Base-by-base conservation (phyloP, 495 filamentous ascomycete genomes). In the Pyronema domesticum region DNA sequence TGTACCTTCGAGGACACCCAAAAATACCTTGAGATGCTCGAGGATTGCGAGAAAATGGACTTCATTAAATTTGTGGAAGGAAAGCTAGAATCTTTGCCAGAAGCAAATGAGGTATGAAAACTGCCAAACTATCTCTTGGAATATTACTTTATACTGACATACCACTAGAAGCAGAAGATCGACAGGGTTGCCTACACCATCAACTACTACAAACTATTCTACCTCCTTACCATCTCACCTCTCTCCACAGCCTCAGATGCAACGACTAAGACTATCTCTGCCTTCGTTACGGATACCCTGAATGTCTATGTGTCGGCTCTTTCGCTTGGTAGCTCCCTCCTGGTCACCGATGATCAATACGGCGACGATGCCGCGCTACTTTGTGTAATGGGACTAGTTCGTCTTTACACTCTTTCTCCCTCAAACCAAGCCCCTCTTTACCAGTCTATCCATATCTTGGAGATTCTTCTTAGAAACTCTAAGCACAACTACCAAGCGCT, bases 401-500 rank as follows among this genome's bases (percentile, higher is more conserved):
- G 67, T 17, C 63, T 76, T 9, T 65, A 60, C 49, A 57, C 67
- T 36, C 51, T 64, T 36, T 56, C 49, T 7, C 60, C 65, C 13
- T 47, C 51, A 11, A 54, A 59, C 7, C 67, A 71, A 46, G 65
- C 68, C 37, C 66, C 69, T 55, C 63, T 80, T 9, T 69, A 81
- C 45, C 74, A 73, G 49, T 72, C 75, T 13, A 67, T 72, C 36
- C 63, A 65, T 4, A 70, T 80, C 18, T 60, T 81, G 37, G 72
- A 79, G 39, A 64, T 68, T 42, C 65, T 79, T 9, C 55, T 76
- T 4, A 51, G 62, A 15, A 70, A 74, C 46, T 78, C 75, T 5
- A 74, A 72, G 37, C 73, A 78, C 60, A 79, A 79, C 52, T 80
- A 79, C 56, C 70, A 78, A 58, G 74, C 73, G 4, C 59, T 78